Evolutionary conservation across 441 rosid species (phyloP).

Genomic region (Metrosideros polymorpha): DNA sequence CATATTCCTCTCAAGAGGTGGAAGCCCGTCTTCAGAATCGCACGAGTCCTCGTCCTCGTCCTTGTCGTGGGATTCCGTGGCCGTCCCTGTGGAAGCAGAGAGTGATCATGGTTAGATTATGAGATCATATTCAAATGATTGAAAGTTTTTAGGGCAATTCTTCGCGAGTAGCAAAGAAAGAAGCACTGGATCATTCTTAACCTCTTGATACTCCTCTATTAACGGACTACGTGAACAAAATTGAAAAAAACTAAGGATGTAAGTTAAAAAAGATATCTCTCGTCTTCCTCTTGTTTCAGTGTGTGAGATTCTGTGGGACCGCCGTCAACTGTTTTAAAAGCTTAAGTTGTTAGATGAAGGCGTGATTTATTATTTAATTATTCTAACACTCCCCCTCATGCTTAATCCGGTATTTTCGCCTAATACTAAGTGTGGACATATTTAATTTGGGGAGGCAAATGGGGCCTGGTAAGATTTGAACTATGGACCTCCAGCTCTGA

Average conservation of each 20-base stretch:
- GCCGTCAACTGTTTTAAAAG: too few species aligned
- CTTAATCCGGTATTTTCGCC: too few species aligned
- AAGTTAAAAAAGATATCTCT: not conserved
- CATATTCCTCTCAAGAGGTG: constrained; percentile 80
- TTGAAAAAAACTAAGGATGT: not conserved
- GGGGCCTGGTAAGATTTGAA: too few species aligned
- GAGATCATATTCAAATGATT: not conserved
- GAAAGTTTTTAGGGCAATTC: not conserved
- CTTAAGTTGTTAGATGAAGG: too few species aligned
- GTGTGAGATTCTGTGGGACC: too few species aligned
- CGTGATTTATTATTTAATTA: too few species aligned
- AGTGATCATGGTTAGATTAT: not conserved
- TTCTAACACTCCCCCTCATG: too few species aligned
- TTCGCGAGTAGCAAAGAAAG: not conserved
- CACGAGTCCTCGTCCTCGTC: constrained; percentile 36
- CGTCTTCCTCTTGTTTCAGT: not conserved
- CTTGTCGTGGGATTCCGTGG: constrained; percentile 1
- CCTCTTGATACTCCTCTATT: not conserved
- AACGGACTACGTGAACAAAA: not conserved
- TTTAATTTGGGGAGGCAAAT: too few species aligned
- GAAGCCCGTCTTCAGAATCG: constrained; percentile 76
- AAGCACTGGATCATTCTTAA: not conserved
- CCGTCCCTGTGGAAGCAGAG: constrained; percentile 11
- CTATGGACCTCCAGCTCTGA: too few species aligned
- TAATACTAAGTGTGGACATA: too few species aligned